Evolutionary conservation across 768 basidiomycete species (phyloP).

Genomic region (Suillus ampliporus): DNA sequence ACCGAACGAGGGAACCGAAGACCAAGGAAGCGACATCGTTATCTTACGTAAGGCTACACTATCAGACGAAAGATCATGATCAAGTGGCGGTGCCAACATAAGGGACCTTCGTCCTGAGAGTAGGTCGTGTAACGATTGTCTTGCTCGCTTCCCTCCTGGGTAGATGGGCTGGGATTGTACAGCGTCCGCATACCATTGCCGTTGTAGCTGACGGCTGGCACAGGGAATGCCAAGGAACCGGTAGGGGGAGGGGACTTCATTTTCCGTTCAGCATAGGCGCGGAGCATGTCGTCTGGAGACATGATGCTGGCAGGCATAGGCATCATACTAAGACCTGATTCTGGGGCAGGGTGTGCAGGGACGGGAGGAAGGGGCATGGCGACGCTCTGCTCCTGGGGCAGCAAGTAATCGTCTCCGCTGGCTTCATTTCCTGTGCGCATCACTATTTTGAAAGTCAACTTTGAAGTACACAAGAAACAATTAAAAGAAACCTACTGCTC

Average conservation of each 20-base stretch:
- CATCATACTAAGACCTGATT: constrained; percentile 48
- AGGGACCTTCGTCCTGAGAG: too few species aligned
- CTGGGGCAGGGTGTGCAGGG: constrained; percentile 35
- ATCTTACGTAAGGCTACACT: constrained; percentile 7
- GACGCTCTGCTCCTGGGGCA: constrained; percentile 34
- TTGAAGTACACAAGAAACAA: constrained; percentile 2
- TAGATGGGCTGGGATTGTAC: constrained; percentile 25
- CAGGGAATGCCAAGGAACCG: constrained; percentile 37
- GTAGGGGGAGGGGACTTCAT: constrained; percentile 39
- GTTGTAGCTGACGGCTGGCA: constrained; percentile 29
- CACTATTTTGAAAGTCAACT: constrained; percentile 47
- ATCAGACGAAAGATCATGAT: constrained; percentile 10
- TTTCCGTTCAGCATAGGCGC: constrained; percentile 66
- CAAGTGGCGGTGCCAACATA: constrained; percentile 23
- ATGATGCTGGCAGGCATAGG: constrained; percentile 47
- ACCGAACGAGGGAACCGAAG: constrained; percentile 9
- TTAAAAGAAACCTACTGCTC: constrained; percentile 50
- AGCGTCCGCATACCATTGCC: constrained; percentile 35
- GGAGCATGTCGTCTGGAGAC: constrained; percentile 79
- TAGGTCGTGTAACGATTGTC: constrained; percentile 25
- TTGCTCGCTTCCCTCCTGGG: constrained; percentile 28
- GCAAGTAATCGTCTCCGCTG: constrained; percentile 51
- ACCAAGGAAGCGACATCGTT: not conserved
- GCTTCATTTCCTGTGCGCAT: constrained; percentile 65
- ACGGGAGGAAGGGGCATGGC: constrained; percentile 41